Base-by-base conservation (phyloP, 768 basidiomycete species). In the Kondoa malvinella region DNA sequence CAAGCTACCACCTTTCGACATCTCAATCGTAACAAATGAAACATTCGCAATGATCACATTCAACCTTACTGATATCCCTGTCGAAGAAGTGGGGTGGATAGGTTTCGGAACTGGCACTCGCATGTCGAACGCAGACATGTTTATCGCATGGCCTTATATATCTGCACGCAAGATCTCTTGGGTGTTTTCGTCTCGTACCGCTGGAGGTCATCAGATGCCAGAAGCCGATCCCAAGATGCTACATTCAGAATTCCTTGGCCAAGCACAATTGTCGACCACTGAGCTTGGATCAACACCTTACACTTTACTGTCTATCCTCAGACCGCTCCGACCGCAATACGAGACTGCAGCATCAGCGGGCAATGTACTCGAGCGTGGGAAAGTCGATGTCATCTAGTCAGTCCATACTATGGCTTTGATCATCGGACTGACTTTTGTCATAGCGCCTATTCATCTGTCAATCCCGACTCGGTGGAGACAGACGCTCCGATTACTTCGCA, bases 61-160 rank as follows among this genome's bases (percentile, higher is more conserved):
- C 61, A 63, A 63, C 32, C 25, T 31, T 4, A 63, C 30, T 29
- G 8, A 27, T 3, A 32, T 21, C n/a, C 15, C 29, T 29, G 16
- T 63, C 4, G 61, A 63, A 17, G 14, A 63, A 32, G 61, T 63
- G 61, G 61, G 61, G 8, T 63, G 61, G 61, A 3, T 32, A 3
- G 61, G 3, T 63, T 31, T 63, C 29, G 61, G 61, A 3, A 63
- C 61, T 8, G 61, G 61, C 3, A 63, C 61, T 16, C 3, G 61
- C 3, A 63, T 63, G 61, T 3, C 15, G n/a, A 63, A 63, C 30
- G 16, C 26, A 14, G 61, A 63, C 30, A 17, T 63, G 17, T 29
- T 63, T 16, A 14, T 63, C 15, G 32, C 31, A 8, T 63, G 61
- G 61, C 61, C 61, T 15, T 26, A 30, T 29, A 17, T 32, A 16